Evolutionary conservation across 176 grass and related monocot species (phyloP), one percentile per base, ranked within the genome.

Genomic region (maize (Zea mays)): DNA sequence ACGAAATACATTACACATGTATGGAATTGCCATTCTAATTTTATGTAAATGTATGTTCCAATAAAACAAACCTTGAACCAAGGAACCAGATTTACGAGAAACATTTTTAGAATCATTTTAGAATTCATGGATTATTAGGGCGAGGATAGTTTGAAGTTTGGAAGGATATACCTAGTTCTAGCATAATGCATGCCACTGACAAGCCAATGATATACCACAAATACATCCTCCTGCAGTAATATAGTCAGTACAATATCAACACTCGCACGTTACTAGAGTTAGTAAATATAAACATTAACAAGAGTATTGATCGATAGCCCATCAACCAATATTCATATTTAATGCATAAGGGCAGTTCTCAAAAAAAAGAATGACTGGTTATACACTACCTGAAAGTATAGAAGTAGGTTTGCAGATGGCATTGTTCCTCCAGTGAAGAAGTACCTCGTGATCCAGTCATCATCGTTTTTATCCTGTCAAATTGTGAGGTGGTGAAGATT

Each of bases 321-420:
- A 1, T 8, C 1, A 69, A 65, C 1, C 9, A 4, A 14, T 39
- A 62, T 79, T 52, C 57, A 55, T 70, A 58, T 57, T 35, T 48
- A 55, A n/a, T 20, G 43, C 7, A 61, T 36, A 15, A 19, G 38
- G 19, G 2, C 5, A 62, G 3, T 66, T 16, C 27, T 36, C 10
- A 12, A 45, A 17, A n/a, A n/a, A n/a, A n/a, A n/a, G n/a, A 65
- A 61, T 2, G n/a, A 50, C 37, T 8, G 0, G 0, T 43, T 67
- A 37, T 27, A 39, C 57, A 82, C 62, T 56, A 98, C 92, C 92
- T 98, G 96, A 88, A 98, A 94, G 74, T 98, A 94, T 10, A 98
- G 96, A 71, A 98, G 91, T 37, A 98, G 85, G 66, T 92, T 88
- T 50, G 96, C 91, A 27, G 91, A 98, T 20, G 81, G 87, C 96